phyloP scores from a whole-genome alignment of 371 early-diverging fungal species.

The Apophysomyces trapeziformis region DNA sequence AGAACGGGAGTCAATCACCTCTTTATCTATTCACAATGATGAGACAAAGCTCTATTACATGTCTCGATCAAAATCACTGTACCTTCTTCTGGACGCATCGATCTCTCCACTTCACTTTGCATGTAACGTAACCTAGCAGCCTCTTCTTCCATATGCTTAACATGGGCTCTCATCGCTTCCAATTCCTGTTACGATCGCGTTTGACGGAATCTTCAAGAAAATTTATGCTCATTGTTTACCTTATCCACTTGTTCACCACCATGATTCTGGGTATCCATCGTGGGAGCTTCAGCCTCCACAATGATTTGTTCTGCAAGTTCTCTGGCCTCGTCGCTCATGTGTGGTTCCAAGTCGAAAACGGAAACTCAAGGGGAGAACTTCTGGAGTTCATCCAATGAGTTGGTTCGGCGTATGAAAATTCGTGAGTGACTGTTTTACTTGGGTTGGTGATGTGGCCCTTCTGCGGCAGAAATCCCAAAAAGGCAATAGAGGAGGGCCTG shows the following conservation, averaged over 20 bases:
- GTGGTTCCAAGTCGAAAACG: neutral
- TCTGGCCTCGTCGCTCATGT: constrained; percentile 11
- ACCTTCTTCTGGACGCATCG: constrained; percentile 72
- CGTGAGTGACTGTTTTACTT: neutral
- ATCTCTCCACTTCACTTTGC: constrained; percentile 89
- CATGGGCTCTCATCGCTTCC: constrained; percentile 86
- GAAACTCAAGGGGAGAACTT: too few species aligned
- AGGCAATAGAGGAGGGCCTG: too few species aligned
- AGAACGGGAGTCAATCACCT: constrained; percentile 90
- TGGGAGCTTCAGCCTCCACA: constrained; percentile 18
- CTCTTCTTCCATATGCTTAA: constrained; percentile 94
- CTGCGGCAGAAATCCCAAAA: too few species aligned
- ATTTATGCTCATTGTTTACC: constrained; percentile 20
- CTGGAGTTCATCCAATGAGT: too few species aligned
- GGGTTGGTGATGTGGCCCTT: too few species aligned
- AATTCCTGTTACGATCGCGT: constrained; percentile 52
- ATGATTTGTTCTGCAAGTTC: constrained; percentile 16
- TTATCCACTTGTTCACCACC: constrained; percentile 39
- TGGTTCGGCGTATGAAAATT: too few species aligned
- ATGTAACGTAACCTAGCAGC: constrained; percentile 93
- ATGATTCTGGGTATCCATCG: neutral
- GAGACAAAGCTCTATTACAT: neutral
- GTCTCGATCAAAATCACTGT: constrained; percentile 15
- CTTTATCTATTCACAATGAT: constrained; percentile 58
- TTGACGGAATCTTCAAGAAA: neutral